Conservation (phyloP, 202 grass and related monocot genomes). For the Elaeis oleifera region DNA sequence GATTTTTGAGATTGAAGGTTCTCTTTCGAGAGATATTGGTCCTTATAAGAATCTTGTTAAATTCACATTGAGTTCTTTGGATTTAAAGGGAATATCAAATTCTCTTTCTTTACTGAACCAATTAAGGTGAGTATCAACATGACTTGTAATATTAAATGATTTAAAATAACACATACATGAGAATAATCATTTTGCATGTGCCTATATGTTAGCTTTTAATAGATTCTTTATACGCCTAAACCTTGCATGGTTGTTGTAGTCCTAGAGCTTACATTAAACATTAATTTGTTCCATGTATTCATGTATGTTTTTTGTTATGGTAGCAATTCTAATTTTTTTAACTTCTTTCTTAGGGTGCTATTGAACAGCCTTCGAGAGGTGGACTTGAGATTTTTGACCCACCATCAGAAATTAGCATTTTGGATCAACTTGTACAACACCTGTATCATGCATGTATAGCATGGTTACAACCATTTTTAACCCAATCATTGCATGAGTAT, state of each 20-base stretch:
- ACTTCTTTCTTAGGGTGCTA: slow-evolving; percentile 35
- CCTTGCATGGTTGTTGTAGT: too few relatives aligned
- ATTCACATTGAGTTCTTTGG: slow-evolving; percentile 54
- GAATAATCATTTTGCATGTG: too few relatives aligned
- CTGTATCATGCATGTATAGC: slow-evolving; percentile 88
- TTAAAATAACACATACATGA: too few relatives aligned
- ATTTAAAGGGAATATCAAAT: slow-evolving; percentile 44
- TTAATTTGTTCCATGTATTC: too few relatives aligned
- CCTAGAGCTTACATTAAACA: too few relatives aligned
- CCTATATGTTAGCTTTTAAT: too few relatives aligned
- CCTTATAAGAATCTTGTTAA: slow-evolving; percentile 93
- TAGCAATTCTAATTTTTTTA: background rate
- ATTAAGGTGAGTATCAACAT: slow-evolving; percentile 27
- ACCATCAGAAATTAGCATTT: slow-evolving; percentile 78
- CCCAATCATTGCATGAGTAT: too few relatives aligned
- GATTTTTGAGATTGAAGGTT: slow-evolving; percentile 52
- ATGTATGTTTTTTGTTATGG: background rate
- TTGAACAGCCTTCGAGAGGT: slow-evolving; percentile 53
- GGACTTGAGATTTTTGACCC: slow-evolving; percentile 41
- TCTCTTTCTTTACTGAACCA: slow-evolving; percentile 63
- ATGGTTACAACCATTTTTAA: slow-evolving; percentile 8
- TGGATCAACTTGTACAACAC: slow-evolving; percentile 93
- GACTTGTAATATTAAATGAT: background rate
- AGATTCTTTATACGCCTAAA: too few relatives aligned
- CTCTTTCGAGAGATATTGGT: slow-evolving; percentile 61